Base-by-base conservation (phyloP, 1,284 basidiomycete species). In the Cryptococcus depauperatus region DNA sequence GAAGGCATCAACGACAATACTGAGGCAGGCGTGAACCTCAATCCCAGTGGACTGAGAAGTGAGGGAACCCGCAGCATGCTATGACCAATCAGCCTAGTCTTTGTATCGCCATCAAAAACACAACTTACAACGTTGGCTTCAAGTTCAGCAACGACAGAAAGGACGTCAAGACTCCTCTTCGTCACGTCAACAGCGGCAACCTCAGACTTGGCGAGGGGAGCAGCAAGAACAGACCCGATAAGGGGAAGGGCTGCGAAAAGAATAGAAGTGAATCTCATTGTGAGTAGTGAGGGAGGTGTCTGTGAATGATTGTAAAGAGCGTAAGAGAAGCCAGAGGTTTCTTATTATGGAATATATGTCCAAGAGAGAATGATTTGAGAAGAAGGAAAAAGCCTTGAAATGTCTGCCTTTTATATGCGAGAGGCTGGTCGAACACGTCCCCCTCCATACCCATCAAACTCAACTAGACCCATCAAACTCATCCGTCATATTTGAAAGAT, bases 231-330 rank as follows among this genome's bases (percentile, higher is more conserved):
- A 18, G 45, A 47, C 14, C 45, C 46, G 34, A 51, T 40, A 25
- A 51, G 27, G 26, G 50, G 50, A 19, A 51, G 39, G 40, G 50
- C 50, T n/a, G 41, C 40, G 19, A 51, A 27, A 30, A 51, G 27
- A 5, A 40, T 40, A 30, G 42, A n/a, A 35, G 43, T 43, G 46
- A 51, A 51, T 44, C 50, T 32, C 50, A 51, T 51, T n/a, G 25
- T 51, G 42, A 48, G 34, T 44, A 41, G 43, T 37, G 35, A 26
- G 14, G 18, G 21, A 27, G 32, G 25, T 27, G 19, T 43, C 9
- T 23, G 26, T 40, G 32, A 38, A 33, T 34, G 28, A 21, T 3
- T 43, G 33, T 37, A 34, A 11, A 25, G 30, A 14, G 35, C 22
- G 41, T 19, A 26, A 35, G 32, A 13, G 44, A 23, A n/a, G n/a